Base-by-base conservation (phyloP, 768 basidiomycete species). In the Daedalea quercina region DNA sequence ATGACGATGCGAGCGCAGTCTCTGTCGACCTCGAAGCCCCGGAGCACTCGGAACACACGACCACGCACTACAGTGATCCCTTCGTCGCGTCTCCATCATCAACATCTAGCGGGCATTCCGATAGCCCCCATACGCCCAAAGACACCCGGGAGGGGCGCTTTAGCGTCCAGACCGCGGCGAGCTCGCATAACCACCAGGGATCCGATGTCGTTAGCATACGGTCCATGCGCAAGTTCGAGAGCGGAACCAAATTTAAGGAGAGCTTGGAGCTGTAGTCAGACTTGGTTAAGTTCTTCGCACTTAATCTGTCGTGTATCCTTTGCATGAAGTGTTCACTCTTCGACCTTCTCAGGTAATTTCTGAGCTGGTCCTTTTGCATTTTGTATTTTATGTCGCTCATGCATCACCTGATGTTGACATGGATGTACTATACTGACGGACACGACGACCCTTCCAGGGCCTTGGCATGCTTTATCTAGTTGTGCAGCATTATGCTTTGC, bases 231-330 rank as follows among this genome's bases (percentile, higher is more conserved):
- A 65, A 59, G 51, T 64, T 65, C 52, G 59, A 63, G n/a, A 61
- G 57, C 47, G 65, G 65, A 1, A 65, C 64, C 22, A 63, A 64
- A 53, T 67, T 67, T 61, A 64, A 56, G 55, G 65, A 67, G 52
- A 55, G 28, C n/a, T 44, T 58, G 45, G 50, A 47, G 15, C 53
- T 51, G 40, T 55, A 26, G 24, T 15, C 1, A n/a, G n/a, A 15
- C 44, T 15, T 20, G 12, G 4, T 40, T 40, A 26, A 19, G 7
- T 15, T 15, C 15, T 40, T 11, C 28, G 28, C 28, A n/a, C n/a
- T n/a, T n/a, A n/a, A n/a, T n/a, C n/a, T n/a, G n/a, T n/a, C n/a
- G n/a, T n/a, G n/a, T n/a, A n/a, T 31, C 6, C 28, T 6, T 31
- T 31, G 28, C 28, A 31, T 31, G 6, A 6, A 11, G 11, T 31